phyloP scores from a whole-genome alignment of 225 moss, liverwort and hornwort species.

The Sphagnum contortum region DNA sequence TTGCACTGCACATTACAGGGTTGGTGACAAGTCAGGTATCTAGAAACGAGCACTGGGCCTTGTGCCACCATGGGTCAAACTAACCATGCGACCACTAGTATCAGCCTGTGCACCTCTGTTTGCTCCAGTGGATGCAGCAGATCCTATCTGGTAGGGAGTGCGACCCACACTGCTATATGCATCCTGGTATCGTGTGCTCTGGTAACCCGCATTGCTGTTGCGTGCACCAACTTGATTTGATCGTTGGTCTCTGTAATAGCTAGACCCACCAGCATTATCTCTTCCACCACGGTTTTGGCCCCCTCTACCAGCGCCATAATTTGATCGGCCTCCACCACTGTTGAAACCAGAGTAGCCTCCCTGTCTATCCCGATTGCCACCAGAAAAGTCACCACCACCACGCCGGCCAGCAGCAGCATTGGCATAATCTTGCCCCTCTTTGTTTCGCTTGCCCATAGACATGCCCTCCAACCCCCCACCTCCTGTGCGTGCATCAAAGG shows the following conservation, averaged over 20 bases:
- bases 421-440: conserved; percentile 65
- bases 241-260: conserved; percentile 62
- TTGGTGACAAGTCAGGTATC: no score
- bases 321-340: conserved; percentile 22
- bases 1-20: no score
- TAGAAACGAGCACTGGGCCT: no score
- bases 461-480: conserved; percentile 69
- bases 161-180: conserved; percentile 89
- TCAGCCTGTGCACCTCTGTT: conserved; percentile 64
- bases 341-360: conserved; percentile 13
- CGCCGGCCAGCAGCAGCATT: conserved; percentile 66
- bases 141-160: conserved; percentile 80
- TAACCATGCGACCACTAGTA: conserved; percentile 91
- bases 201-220: conserved; percentile 62
- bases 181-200: conserved; percentile 97
- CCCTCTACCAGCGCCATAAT: conserved; percentile 35
- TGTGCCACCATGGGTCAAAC: conserved; percentile 20
- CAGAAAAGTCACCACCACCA: conserved; percentile 40
- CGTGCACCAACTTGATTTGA: conserved; percentile 54
- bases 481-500: conserved; percentile 75
- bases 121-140: conserved; percentile 51
- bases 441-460: conserved; percentile 43
- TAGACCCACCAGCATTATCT: conserved; percentile 32
- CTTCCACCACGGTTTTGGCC: conserved; percentile 11
- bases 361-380: conserved; percentile 37